phyloP scores from a whole-genome alignment of 179 eudicot genomes.

The Beta macrorhiza region DNA sequence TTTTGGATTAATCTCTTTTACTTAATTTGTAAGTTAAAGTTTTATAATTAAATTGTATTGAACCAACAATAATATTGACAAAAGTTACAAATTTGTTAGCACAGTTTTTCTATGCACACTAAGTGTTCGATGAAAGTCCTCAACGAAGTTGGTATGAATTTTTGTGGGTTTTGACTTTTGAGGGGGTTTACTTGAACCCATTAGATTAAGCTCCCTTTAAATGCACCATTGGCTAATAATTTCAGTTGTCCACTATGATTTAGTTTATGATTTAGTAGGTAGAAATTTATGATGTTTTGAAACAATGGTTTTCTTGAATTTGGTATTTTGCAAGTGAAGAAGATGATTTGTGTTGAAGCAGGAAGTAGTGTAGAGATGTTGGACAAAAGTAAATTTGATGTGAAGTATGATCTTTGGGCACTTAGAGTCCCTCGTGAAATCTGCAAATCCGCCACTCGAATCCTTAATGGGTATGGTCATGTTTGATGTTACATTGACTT shows the following conservation, averaged over 20 bases:
- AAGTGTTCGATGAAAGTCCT: constrained; percentile 31
- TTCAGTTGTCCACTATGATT: too few relatives aligned
- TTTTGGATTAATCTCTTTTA: too few relatives aligned
- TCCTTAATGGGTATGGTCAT: constrained; percentile 69
- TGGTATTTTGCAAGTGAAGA: background rate
- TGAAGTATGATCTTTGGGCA: constrained; percentile 71
- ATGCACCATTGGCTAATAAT: background rate
- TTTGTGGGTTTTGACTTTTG: background rate
- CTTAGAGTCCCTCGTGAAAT: constrained; percentile 73
- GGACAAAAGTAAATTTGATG: constrained; percentile 87
- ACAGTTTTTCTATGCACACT: constrained; percentile 7
- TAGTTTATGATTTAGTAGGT: too few relatives aligned
- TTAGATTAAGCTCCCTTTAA: background rate
- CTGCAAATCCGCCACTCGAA: constrained; percentile 70
- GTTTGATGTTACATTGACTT: constrained; percentile 5
- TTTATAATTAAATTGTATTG: too few relatives aligned
- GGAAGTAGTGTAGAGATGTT: constrained; percentile 36
- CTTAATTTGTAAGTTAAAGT: too few relatives aligned
- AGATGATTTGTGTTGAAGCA: background rate
- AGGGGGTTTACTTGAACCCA: background rate
- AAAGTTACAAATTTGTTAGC: too few relatives aligned
- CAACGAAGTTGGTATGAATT: background rate
- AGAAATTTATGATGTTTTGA: too few relatives aligned
- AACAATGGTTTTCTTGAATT: background rate
- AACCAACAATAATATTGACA: too few relatives aligned